Conservation (phyloP, 2,329 filamentous ascomycete genomes). For the Grosmannia serpens region DNA sequence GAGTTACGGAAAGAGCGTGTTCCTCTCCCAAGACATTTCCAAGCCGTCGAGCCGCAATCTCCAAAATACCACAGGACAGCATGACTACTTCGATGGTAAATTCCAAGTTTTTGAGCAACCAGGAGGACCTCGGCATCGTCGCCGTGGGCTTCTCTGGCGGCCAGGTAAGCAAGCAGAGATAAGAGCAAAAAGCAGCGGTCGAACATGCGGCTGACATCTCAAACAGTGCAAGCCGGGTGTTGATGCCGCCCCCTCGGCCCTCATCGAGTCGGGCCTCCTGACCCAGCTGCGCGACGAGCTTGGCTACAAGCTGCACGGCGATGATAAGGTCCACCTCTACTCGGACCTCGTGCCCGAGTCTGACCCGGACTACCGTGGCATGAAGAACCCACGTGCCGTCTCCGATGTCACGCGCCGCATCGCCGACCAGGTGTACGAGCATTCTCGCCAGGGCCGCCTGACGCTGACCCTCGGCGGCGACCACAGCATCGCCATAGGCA, state of each 20-base stretch:
- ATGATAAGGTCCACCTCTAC: constrained; percentile 74
- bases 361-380: constrained; percentile 75
- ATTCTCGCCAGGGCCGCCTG: constrained; percentile 72
- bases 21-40: too few relatives aligned
- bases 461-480: constrained; percentile 92
- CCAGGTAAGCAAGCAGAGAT: constrained; percentile 48
- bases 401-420: constrained; percentile 75
- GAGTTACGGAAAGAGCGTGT: not conserved
- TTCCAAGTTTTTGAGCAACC: constrained; percentile 68
- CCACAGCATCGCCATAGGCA: constrained; percentile 93
- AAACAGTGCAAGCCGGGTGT: constrained; percentile 76
- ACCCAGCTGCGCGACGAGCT: constrained; percentile 74
- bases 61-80: not conserved
- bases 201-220: not conserved
- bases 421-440: constrained; percentile 73
- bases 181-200: not conserved
- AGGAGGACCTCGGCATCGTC: constrained; percentile 76
- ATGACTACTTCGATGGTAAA: constrained; percentile 44
- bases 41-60: not conserved
- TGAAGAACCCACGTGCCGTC: constrained; percentile 87
- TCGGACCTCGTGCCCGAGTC: constrained; percentile 55
- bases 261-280: constrained; percentile 81
- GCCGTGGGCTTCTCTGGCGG: constrained; percentile 95
- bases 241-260: constrained; percentile 76
- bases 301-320: constrained; percentile 77